Evolutionary conservation across 371 early-diverging fungal species (phyloP), one percentile per base, ranked within the genome.

Genomic region (Mucor racemosus): DNA sequence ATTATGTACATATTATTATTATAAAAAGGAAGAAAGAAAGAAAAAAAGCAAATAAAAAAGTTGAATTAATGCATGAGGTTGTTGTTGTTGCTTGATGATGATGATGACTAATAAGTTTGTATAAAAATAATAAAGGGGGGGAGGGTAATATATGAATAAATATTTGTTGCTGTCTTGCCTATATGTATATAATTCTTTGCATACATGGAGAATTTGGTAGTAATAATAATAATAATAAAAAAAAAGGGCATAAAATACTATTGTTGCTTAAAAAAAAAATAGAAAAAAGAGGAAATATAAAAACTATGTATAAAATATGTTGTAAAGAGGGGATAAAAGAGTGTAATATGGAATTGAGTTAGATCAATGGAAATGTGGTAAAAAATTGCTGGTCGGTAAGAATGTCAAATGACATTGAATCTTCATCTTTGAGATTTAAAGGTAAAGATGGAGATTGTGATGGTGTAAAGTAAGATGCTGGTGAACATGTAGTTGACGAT

Each of bases 381-480:
- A 60, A 60, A 42, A 41, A 60, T 14, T 60, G 60, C 34, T 41
- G 60, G n/a, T 60, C 44, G 4, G 60, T 44, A 33, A 60, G 5
- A 15, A 60, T 42, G 34, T 42, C 44, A 33, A 48, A 60, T 9
- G 61, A n/a, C 19, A 60, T 48, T 21, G 7, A 21, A 26, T 40
- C 38, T 60, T 60, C 66, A 14, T 66, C 67, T 55, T 66, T 61
- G 36, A 56, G n/a, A 15, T 57, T 34, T 36, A 62, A 53, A 14
- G 67, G 61, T 9, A 64, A 26, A 31, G 60, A 59, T 7, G 72
- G 67, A 9, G 72, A 66, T 33, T 67, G 68, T 26, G 64, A 48
- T 26, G 72, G 70, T 53, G 70, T 61, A n/a, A 60, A 61, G 7
- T 61, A 59, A 33, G 70, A 65, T 31, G 44, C 55, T 21, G 65